Evolutionary conservation across 495 filamentous ascomycete genomes (phyloP), one percentile per base, ranked within the genome.

Genomic region (Clavariopsis aquatica): DNA sequence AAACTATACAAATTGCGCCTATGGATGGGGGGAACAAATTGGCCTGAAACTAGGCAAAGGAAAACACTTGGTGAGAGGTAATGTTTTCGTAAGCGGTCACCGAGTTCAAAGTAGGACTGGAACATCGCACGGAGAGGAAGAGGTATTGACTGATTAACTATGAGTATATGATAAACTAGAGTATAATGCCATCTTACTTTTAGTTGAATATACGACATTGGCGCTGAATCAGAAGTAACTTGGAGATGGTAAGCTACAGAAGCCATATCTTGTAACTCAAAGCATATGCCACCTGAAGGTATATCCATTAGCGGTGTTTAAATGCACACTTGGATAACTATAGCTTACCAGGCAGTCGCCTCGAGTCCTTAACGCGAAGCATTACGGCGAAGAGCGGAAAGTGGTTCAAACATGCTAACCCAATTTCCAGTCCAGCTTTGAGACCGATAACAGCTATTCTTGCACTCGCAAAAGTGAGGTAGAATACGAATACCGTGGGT

Each of bases 301-400:
- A 62, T 41, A 34, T 43, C 6, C 9, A 43, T 49, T 19, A 57
- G 62, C 62, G 43, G 57, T 56, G n/a, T 29, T 1, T 2, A 31
- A 12, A 24, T 41, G 19, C n/a, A 45, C 10, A 45, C 20, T 41
- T 57, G 53, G 53, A 24, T 62, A 67, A 15, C 38, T 65, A 62
- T 24, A 47, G 12, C 81, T 60, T 70, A 84, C 93, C 94, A 47
- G 94, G 94, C 66, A 99, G 80, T 74, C 94, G 83, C 74, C 85
- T 82, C 6, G 91, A 91, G 73, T 99, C 95, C 76, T 99, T 99
- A 60, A 96, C 81, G 66, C 94, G 86, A 64, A 99, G 80, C 94
- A 99, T 99, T 49, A 97, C 77, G 13, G 94, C 94, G 78, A 99
- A 99, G 23, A 99, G 83, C 23, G 94, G 94, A 72, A 99, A 99